phyloP scores from a whole-genome alignment of 345 rosid species.

The Sisymbrium altissimum region DNA sequence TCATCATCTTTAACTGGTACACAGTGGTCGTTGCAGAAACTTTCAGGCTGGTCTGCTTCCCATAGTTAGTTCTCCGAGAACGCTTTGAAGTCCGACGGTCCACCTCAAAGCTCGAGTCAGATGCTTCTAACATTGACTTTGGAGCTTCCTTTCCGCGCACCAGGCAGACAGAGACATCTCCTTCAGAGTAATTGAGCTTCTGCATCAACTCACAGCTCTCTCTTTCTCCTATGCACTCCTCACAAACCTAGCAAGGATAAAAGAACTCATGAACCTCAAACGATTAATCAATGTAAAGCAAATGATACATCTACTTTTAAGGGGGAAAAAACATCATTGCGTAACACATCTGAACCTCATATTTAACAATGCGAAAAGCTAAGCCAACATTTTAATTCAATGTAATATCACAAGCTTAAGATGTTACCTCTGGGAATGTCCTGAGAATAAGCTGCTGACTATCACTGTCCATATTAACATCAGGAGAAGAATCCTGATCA shows the following conservation, averaged over 20 bases:
- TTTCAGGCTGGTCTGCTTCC: constrained; percentile 65
- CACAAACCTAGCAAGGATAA: constrained; percentile 59
- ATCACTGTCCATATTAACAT: constrained; percentile 58
- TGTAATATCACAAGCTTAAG: neutral
- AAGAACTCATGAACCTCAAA: constrained; percentile 1
- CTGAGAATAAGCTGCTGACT: constrained; percentile 46
- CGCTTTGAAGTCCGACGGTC: constrained; percentile 87
- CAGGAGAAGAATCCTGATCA: constrained; percentile 49
- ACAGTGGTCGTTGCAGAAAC: constrained; percentile 88
- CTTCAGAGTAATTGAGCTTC: constrained; percentile 75
- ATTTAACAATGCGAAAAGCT: neutral
- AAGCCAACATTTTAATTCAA: constrained; percentile 10
- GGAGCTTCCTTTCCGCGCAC: constrained; percentile 96
- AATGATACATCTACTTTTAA: constrained; percentile 5
- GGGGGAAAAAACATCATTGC: neutral
- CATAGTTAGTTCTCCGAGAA: constrained; percentile 70
- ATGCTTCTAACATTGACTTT: constrained; percentile 73
- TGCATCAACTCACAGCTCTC: constrained; percentile 87
- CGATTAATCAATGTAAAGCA: neutral
- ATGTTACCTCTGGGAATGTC: constrained; percentile 66
- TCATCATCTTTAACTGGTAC: constrained; percentile 98
- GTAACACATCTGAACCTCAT: neutral
- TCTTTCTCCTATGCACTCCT: constrained; percentile 90
- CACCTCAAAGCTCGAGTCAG: constrained; percentile 62
- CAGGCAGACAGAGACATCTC: constrained; percentile 68